Conservation (phyloP, 2,329 filamentous ascomycete genomes). For the Helicocarpus griseus region DNA sequence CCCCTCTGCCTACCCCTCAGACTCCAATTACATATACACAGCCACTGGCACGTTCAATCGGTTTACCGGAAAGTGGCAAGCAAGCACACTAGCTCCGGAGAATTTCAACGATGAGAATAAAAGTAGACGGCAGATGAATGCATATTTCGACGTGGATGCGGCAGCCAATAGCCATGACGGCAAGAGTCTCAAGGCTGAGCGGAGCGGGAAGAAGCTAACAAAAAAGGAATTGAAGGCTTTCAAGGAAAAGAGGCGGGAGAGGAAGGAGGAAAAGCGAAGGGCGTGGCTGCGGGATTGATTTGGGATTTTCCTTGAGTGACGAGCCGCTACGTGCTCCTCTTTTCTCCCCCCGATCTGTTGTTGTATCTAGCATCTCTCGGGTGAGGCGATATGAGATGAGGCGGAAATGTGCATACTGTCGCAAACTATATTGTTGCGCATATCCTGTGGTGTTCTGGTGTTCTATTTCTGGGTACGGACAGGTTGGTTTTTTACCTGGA, state of each 20-base stretch:
- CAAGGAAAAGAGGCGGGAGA: slow-evolving; percentile 78
- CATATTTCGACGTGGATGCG: slow-evolving; percentile 92
- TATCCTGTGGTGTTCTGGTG: neutral
- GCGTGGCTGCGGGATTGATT: slow-evolving; percentile 79
- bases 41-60: slow-evolving; percentile 77
- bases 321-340: neutral
- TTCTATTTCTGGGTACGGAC: neutral
- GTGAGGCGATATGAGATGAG: too few relatives aligned
- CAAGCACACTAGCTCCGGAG: slow-evolving; percentile 56
- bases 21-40: slow-evolving; percentile 48
- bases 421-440: neutral
- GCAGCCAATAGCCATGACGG: slow-evolving; percentile 87
- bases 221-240: slow-evolving; percentile 85
- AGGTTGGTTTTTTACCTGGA: neutral
- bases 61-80: slow-evolving; percentile 77
- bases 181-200: slow-evolving; percentile 80
- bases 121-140: slow-evolving; percentile 76
- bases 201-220: slow-evolving; percentile 70
- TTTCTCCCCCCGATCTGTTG: neutral
- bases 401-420: neutral
- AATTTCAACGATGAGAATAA: slow-evolving; percentile 82
- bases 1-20: slow-evolving; percentile 18
- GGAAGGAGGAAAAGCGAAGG: slow-evolving; percentile 87
- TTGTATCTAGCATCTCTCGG: neutral
- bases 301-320: neutral